Evolutionary conservation across 768 basidiomycete genomes (phyloP), one percentile per base, ranked within the genome.

Genomic region (Clathrus columnatus): DNA sequence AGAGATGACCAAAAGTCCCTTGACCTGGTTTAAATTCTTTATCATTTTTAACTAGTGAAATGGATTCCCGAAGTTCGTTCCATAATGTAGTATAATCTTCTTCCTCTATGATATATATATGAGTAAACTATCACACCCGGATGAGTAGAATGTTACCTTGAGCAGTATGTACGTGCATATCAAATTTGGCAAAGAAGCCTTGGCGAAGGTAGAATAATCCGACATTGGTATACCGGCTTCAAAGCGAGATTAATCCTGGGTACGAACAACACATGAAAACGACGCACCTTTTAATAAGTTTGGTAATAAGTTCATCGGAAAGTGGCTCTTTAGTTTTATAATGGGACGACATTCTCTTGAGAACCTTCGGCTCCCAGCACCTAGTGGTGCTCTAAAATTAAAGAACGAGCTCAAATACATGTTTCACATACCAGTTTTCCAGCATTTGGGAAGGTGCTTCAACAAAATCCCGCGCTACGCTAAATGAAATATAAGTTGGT

Each of bases 391-490:
- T 20, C 50, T 41, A 47, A 41, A 58, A 28, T 30, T 16, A 20
- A 30, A 23, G 16, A 47, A 43, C 10, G 5, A 16, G 16, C 50
- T 30, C 7, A n/a, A 28, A 4, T 41, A 30, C 18, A 7, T 54
- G 14, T 7, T 5, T 20, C 4, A 61, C 69, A 17, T 46, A 83
- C 91, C 91, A 93, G 63, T 92, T 90, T 70, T 94, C 91, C 58
- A 92, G 72, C 91, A 92, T 92, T 70, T 94, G 90, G 17, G 85
- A 87, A 0, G 91, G 91, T 2, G 91, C 91, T 69, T 93, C 90
- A 8, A 91, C 90, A 59, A 91, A 91, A 67, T 91, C 89, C 5
- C 84, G 70, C 6, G 85, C 84, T 23, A 88, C 85, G 24, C 80
- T 75, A 51, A 8, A n/a, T 3, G n/a, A 36, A 10, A n/a, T 21